Base-by-base conservation (phyloP, 441 rosid genomes). In the Erodium trifolium region DNA sequence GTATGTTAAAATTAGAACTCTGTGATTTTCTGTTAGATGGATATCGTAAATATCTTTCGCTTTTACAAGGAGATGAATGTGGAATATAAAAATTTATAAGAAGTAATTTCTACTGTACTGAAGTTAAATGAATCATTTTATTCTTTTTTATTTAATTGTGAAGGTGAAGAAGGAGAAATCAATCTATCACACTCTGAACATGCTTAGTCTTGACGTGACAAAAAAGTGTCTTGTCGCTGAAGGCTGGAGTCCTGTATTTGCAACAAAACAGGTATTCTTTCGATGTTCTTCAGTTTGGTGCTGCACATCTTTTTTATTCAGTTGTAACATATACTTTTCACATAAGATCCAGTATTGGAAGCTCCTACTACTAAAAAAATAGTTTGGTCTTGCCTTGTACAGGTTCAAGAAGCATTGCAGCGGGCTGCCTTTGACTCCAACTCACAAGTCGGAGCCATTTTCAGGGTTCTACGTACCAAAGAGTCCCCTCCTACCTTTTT, bases 131-230 rank as follows among this genome's bases (percentile, higher is more conserved):
- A n/a, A 60, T 10, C 34, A 2, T 60, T 19, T 60, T 55, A 0
- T 55, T 55, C 23, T 23, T 23, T 23, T 23, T 23, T 9, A 23
- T 60, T 60, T 23, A 60, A 60, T 12, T 60, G 34, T 60, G 65
- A 60, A 87, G 96, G 93, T 80, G 70, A 88, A 81, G 82, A 87
- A 77, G 84, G 96, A 89, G 77, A 89, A 86, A 78, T 87, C 96
- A 34, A 71, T 86, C 75, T 82, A 86, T 76, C 89, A 89, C 80
- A 82, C 87, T 31, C 77, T 89, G 68, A 86, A 87, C 73, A 85
- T 86, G 90, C 96, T 89, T 55, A 89, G 91, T 69, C 83, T 89
- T 71, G 93, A 89, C 68, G 93, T 87, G 76, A 86, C 96, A 62
- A 89, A 86, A 73, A 89, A 85, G 71, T 87, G 93, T 76, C 93